A percentile compares a stretch with the other conserved stretches of the same genome.
These are phyloP conservation scores for Schizonepeta tenuifolia DNA, from an alignment of 257 asterid species.

Conservation along the genomic window DNA sequence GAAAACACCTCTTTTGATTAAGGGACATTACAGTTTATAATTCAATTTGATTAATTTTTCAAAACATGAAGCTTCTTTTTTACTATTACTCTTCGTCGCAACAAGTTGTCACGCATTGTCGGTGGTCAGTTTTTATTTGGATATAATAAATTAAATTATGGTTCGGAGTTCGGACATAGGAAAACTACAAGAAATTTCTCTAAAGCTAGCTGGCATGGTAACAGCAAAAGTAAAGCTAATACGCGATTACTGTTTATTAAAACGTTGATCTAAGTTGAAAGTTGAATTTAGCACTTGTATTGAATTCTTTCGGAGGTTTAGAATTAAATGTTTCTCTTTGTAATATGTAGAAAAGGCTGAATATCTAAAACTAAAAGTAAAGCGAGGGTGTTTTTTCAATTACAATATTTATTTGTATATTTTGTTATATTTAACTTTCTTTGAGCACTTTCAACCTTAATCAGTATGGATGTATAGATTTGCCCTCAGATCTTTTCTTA, in stretches of 20 bases:
- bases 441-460: not conserved
- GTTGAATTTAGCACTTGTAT: not conserved
- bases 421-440: too few species aligned
- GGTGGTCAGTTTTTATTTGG: conserved; percentile 21
- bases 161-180: not conserved
- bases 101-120: not conserved
- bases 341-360: not conserved
- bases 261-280: not conserved
- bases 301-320: not conserved
- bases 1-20: too few species aligned
- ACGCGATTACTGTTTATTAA: not conserved
- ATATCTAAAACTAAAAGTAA: too few species aligned
- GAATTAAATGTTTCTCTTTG: not conserved
- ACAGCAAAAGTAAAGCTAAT: not conserved
- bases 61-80: too few species aligned
- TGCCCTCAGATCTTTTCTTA: too few species aligned
- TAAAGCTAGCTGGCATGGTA: conserved; percentile 11
- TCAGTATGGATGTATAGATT: too few species aligned
- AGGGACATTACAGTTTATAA: not conserved
- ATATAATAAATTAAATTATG: not conserved
- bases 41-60: not conserved
- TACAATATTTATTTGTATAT: too few species aligned
- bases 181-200: conserved; percentile 10
- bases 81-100: not conserved
- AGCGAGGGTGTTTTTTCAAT: not conserved